Evolutionary conservation across 345 rosid genomes (phyloP), one percentile per base, ranked within the genome.

Genomic region (Arabis alpina): DNA sequence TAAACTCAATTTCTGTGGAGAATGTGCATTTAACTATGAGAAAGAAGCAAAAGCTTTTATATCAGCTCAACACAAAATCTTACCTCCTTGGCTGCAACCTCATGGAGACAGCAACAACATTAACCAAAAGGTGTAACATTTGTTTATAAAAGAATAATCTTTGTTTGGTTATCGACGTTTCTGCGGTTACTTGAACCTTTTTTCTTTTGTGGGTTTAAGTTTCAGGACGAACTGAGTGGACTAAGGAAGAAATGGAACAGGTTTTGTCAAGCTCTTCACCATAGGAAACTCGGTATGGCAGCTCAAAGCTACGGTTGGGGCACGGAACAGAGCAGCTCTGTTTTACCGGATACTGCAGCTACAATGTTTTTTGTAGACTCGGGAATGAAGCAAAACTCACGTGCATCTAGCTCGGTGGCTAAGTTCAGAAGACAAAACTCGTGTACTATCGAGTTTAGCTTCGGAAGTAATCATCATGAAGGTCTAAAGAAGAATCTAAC

Each of bases 181-280:
- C 0, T 5, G 4, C 25, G 8, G 40, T 43, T 11, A 52, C 23
- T 23, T 57, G 16, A 61, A 59, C 36, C 36, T 0, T 3, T 62
- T 61, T 19, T 42, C 1, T 66, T 52, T 32, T 72, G 66, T 76
- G 55, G 40, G 14, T 43, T 71, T 2, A 25, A 76, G 61, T 57
- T 76, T 58, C 84, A 92, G 95, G 88, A 81, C 48, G 92, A 87
- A 54, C 24, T 84, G 72, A 60, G 41, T 62, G 86, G 80, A 56
- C 36, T 92, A 55, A 77, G 81, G 81, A 84, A 80, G 76, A 88
- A 92, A 61, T 92, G 96, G 96, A 85, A 78, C 79, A 86, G 80
- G 65, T 58, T 79, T 48, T 92, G 98, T 82, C 86, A 71, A 14
- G 77, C 87, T 63, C 77, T 81, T 60, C 87, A 88, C 72, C 84